Conservation (phyloP, 2,329 filamentous ascomycete species). For the Lachnellula occidentalis region DNA sequence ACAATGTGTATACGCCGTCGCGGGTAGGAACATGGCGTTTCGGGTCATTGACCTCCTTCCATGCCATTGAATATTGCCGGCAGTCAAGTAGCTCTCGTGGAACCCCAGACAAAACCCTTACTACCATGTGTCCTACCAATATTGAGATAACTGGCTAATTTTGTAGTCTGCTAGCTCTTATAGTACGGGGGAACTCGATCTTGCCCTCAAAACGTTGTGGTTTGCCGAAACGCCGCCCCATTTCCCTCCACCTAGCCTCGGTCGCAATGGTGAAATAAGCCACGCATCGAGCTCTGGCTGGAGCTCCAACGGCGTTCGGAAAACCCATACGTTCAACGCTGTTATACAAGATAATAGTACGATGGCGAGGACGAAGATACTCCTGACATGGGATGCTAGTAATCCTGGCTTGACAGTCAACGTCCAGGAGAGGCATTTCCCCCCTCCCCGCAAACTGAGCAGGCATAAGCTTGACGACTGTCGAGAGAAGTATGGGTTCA, state of each 20-base stretch:
- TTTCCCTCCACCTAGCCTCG: slow-evolving; percentile 24
- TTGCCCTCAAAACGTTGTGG: slow-evolving; percentile 30
- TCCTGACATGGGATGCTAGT: slow-evolving; percentile 32
- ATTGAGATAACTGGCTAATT: slow-evolving; percentile 12
- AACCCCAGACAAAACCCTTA: not conserved
- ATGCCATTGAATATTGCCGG: not conserved
- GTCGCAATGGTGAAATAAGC: slow-evolving; percentile 9
- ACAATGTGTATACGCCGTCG: no score
- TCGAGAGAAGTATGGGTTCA: slow-evolving; percentile 12
- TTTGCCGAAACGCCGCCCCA: slow-evolving; percentile 24
- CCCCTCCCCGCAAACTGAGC: slow-evolving; percentile 24
- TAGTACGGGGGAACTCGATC: slow-evolving; percentile 23
- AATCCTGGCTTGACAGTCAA: slow-evolving; percentile 29
- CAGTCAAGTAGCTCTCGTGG: not conserved
- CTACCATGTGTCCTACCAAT: not conserved
- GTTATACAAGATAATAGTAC: slow-evolving; percentile 30
- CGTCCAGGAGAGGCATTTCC: slow-evolving; percentile 31
- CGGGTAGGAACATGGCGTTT: no score
- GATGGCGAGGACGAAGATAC: slow-evolving; percentile 31
- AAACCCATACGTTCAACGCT: slow-evolving; percentile 28
- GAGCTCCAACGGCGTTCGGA: slow-evolving; percentile 22
- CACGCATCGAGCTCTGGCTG: slow-evolving; percentile 18
- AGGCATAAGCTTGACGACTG: slow-evolving; percentile 18
- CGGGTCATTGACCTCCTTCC: no score
- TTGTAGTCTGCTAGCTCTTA: slow-evolving; percentile 14